Percentiles rank a stretch among this genome's conserved stretches.
Conservation (phyloP, 2,329 filamentous ascomycete species). For the Penicillium sp. region DNA sequence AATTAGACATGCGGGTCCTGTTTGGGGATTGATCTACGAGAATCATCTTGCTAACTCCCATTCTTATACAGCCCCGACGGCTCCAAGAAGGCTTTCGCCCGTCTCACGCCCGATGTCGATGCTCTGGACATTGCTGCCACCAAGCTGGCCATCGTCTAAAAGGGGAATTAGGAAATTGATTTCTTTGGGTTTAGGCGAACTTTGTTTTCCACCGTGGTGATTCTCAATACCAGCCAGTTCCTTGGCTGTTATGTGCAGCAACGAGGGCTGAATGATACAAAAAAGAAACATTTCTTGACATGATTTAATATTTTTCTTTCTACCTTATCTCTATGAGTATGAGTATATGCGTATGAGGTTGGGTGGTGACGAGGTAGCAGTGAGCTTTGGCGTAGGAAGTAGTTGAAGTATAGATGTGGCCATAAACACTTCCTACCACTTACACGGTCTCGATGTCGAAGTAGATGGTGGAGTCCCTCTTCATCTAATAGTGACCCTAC, state of each 20-base stretch:
- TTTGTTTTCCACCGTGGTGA: constrained; percentile 49
- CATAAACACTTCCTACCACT: not conserved
- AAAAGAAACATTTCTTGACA: constrained; percentile 40
- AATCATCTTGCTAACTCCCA: constrained; percentile 20
- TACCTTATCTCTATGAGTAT: not conserved
- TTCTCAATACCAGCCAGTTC: constrained; percentile 46
- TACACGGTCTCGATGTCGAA: too few species aligned
- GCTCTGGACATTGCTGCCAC: constrained; percentile 99
- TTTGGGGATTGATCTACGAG: not conserved
- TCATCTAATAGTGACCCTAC: not conserved
- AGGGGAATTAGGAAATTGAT: constrained; percentile 42
- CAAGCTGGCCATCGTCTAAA: constrained; percentile 97
- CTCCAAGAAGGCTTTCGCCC: constrained; percentile 97
- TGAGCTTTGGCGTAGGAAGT: not conserved
- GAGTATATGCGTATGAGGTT: too few species aligned
- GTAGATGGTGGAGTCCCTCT: not conserved
- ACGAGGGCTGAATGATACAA: constrained; percentile 48
- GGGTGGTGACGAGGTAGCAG: not conserved
- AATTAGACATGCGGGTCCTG: too few species aligned
- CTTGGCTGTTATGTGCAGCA: constrained; percentile 39
- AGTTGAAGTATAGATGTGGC: not conserved
- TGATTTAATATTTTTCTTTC: constrained; percentile 13
- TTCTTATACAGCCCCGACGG: constrained; percentile 75
- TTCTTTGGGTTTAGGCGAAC: constrained; percentile 55
- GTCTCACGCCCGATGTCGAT: constrained; percentile 94